A percentile compares a stretch with the other conserved stretches of the same genome.
Evolutionary conservation across 2,329 filamentous ascomycete genomes (phyloP).

Genomic region (Malbranchea cinnamomea): DNA sequence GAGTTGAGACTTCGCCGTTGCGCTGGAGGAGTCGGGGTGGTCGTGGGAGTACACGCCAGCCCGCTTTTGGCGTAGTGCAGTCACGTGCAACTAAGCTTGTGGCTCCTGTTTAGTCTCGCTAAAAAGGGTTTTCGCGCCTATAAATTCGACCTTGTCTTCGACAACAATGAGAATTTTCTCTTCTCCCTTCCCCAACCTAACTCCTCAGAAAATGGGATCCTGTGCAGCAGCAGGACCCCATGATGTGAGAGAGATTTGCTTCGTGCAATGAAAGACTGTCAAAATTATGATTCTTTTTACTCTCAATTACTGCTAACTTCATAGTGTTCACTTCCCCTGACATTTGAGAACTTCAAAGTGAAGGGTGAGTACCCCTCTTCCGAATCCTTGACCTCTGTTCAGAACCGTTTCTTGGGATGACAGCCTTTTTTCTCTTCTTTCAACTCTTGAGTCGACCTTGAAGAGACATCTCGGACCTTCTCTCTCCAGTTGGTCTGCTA

Average conservation of each 20-base stretch:
- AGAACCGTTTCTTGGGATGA: too few species aligned
- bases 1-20: slow-evolving; percentile 6
- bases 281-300: too few species aligned
- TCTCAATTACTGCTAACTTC: too few species aligned
- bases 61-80: background rate
- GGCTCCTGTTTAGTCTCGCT: slow-evolving; percentile 7
- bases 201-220: background rate
- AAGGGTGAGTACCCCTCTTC: too few species aligned
- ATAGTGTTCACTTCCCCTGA: too few species aligned
- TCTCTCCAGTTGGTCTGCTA: slow-evolving; percentile 51
- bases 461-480: slow-evolving; percentile 47
- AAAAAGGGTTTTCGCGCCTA: too few species aligned
- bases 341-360: too few species aligned
- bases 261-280: too few species aligned
- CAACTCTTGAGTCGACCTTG: slow-evolving; percentile 52
- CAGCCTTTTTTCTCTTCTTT: slow-evolving; percentile 46
- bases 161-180: too few species aligned
- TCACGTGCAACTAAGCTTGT: slow-evolving; percentile 8
- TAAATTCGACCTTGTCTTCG: too few species aligned
- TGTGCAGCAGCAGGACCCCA: background rate
- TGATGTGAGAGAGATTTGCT: too few species aligned
- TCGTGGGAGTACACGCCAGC: slow-evolving; percentile 9
- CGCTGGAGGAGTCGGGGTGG: slow-evolving; percentile 6
- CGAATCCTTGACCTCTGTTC: slow-evolving; percentile 11
- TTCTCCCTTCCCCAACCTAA: slow-evolving; percentile 1